phyloP scores from a whole-genome alignment of 805 yeast genomes.

The Candida peoriensis region DNA sequence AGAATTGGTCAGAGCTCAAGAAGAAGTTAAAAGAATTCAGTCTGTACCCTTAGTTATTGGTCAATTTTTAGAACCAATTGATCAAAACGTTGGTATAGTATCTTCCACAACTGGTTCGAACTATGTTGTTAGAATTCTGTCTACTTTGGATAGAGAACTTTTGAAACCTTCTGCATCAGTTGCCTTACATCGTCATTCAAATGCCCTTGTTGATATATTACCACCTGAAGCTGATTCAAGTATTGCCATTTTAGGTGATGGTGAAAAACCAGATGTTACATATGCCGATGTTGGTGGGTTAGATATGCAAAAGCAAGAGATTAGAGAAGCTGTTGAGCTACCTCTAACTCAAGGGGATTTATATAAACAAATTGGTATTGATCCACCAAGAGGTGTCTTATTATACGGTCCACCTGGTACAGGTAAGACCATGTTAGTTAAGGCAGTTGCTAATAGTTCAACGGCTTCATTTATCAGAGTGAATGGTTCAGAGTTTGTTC shows the following conservation, averaged over 20 bases:
- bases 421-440: conserved; percentile 98
- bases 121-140: conserved; percentile 90
- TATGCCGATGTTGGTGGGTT: conserved; percentile 98
- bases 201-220: conserved; percentile 92
- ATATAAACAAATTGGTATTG: conserved; percentile 96
- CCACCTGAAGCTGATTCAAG: conserved; percentile 99
- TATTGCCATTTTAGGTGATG: conserved; percentile 90
- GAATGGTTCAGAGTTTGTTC: conserved; percentile 97
- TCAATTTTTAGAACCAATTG: conserved; percentile 95
- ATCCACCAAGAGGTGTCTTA: conserved; percentile 97
- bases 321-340: conserved; percentile 95
- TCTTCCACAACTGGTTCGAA: conserved; percentile 97
- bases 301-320: conserved; percentile 99
- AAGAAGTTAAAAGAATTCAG: conserved; percentile 95
- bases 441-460: conserved; percentile 96
- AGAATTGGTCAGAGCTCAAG: conserved; percentile 94
- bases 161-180: conserved; percentile 94
- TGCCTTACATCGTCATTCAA: conserved; percentile 97
- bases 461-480: conserved; percentile 96
- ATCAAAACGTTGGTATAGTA: conserved; percentile 93
- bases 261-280: conserved; percentile 87
- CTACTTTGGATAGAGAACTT: conserved; percentile 91
- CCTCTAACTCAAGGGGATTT: conserved; percentile 95
- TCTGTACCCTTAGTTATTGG: conserved; percentile 98
- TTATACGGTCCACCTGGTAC: conserved; percentile 99